A percentile compares a stretch with the other conserved stretches of the same genome.
Evolutionary conservation across 2,329 filamentous ascomycete species (phyloP).

Genomic region (Microcyclospora tardicrescens): DNA sequence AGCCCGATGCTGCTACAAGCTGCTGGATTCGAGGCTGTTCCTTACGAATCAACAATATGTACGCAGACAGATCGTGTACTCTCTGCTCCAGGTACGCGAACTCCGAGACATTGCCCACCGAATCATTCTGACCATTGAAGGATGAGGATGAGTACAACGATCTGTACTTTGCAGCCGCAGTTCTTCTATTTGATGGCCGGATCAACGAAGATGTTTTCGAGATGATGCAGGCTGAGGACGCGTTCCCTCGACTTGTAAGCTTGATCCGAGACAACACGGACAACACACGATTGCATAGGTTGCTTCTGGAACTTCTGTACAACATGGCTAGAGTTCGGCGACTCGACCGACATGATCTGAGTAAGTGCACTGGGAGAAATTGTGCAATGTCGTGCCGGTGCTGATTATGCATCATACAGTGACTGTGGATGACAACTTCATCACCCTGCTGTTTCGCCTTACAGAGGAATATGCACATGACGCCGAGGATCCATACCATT

Average conservation of each 20-base stretch:
- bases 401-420: slow-evolving; percentile 23
- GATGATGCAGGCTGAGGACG: slow-evolving; percentile 75
- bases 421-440: slow-evolving; percentile 60
- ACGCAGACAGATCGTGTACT: slow-evolving; percentile 82
- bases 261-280: slow-evolving; percentile 55
- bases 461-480: slow-evolving; percentile 83
- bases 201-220: slow-evolving; percentile 65
- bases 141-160: slow-evolving; percentile 73
- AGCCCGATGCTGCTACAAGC: slow-evolving; percentile 62
- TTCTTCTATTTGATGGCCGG: slow-evolving; percentile 78
- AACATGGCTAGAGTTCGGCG: slow-evolving; percentile 92
- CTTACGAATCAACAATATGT: slow-evolving; percentile 68
- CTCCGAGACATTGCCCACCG: too few species aligned
- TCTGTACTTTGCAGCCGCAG: slow-evolving; percentile 70
- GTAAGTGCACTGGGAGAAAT: slow-evolving; percentile 26
- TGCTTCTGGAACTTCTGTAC: slow-evolving; percentile 80
- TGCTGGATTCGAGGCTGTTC: slow-evolving; percentile 67
- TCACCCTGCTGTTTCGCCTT: slow-evolving; percentile 70
- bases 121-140: too few species aligned
- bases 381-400: background rate
- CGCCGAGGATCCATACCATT: slow-evolving; percentile 85
- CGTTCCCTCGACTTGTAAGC: slow-evolving; percentile 72
- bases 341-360: slow-evolving; percentile 62
- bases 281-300: slow-evolving; percentile 60
- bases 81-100: slow-evolving; percentile 53